A percentile compares a stretch with the other conserved stretches of the same genome.
phyloP scores from a whole-genome alignment of 139 green algal genomes.

The Micractinium conductrix region DNA sequence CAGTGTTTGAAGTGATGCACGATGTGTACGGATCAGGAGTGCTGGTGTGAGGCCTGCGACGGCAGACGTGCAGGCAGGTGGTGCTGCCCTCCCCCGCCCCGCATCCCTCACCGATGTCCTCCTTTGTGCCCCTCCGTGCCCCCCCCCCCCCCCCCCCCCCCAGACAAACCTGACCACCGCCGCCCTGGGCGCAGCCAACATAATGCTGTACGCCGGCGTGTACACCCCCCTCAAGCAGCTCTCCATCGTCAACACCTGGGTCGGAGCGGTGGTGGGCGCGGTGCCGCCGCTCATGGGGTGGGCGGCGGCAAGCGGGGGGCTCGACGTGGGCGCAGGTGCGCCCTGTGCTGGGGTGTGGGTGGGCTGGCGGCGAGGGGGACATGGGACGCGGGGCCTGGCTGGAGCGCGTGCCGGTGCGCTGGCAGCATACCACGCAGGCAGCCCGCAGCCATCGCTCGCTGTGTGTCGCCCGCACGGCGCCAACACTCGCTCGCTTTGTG shows the following conservation, averaged over 20 bases:
- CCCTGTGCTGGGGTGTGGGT: too few species aligned
- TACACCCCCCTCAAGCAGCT: conserved; percentile 99
- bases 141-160: background rate
- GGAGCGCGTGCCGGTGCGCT: too few species aligned
- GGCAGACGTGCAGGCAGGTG: too few species aligned
- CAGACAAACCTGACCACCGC: conserved; percentile 90
- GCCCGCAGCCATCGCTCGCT: too few species aligned
- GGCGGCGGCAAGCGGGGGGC: conserved; percentile 75
- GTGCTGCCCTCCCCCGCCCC: background rate
- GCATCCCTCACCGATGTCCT: background rate
- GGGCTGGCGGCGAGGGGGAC: too few species aligned
- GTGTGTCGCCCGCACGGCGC: too few species aligned
- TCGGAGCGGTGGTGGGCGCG: conserved; percentile 96
- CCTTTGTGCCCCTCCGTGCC: background rate
- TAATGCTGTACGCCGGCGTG: conserved; percentile 92
- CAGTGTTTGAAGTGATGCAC: background rate
- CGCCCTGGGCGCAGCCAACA: conserved; percentile 91
- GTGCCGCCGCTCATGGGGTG: conserved; percentile 99
- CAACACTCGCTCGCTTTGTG: too few species aligned
- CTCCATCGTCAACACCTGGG: conserved; percentile 92
- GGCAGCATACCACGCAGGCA: too few species aligned
- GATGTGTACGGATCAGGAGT: too few species aligned
- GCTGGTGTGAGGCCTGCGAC: too few species aligned
- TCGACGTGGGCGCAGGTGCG: conserved; percentile 57
- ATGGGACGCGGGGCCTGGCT: too few species aligned